A percentile compares a stretch with the other conserved stretches of the same genome.
Evolutionary conservation across 768 basidiomycete species (phyloP).

Genomic region (Sistotremastrum niveocremeum): DNA sequence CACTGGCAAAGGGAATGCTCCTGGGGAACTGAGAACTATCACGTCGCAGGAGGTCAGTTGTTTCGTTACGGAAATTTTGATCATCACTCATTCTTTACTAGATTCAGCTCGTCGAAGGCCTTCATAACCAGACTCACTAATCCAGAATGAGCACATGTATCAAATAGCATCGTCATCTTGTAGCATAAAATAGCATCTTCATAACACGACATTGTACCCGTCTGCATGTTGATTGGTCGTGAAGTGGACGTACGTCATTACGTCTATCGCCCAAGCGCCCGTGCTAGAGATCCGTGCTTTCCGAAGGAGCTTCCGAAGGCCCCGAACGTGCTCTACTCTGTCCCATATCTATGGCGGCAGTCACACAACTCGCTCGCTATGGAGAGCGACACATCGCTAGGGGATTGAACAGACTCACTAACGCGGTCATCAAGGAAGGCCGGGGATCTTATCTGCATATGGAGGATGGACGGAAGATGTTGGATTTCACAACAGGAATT

Average conservation of each 20-base stretch:
- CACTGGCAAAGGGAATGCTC: constrained; percentile 48
- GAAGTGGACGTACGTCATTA: too few relatives aligned
- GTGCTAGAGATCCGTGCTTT: too few relatives aligned
- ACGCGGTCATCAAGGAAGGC: constrained; percentile 51
- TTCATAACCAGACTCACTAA: not conserved
- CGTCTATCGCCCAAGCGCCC: too few relatives aligned
- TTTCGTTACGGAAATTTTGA: not conserved
- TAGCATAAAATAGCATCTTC: too few relatives aligned
- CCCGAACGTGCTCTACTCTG: too few relatives aligned
- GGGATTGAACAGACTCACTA: constrained; percentile 27
- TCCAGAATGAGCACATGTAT: too few relatives aligned
- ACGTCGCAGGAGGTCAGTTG: constrained; percentile 51
- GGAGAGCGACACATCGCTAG: constrained; percentile 32
- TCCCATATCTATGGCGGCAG: not conserved
- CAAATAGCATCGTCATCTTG: too few relatives aligned
- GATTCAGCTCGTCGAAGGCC: constrained; percentile 31
- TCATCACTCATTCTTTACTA: constrained; percentile 9
- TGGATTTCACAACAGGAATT: constrained; percentile 85
- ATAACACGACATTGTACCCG: too few relatives aligned
- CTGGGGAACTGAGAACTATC: constrained; percentile 70
- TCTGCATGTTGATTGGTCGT: too few relatives aligned
- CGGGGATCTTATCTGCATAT: constrained; percentile 62
- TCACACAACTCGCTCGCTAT: constrained; percentile 13
- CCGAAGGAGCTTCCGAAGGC: too few relatives aligned
- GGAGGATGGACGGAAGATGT: constrained; percentile 54